Evolutionary conservation across 495 filamentous ascomycete genomes (phyloP).

Genomic region (Talaromyces wortmannii): DNA sequence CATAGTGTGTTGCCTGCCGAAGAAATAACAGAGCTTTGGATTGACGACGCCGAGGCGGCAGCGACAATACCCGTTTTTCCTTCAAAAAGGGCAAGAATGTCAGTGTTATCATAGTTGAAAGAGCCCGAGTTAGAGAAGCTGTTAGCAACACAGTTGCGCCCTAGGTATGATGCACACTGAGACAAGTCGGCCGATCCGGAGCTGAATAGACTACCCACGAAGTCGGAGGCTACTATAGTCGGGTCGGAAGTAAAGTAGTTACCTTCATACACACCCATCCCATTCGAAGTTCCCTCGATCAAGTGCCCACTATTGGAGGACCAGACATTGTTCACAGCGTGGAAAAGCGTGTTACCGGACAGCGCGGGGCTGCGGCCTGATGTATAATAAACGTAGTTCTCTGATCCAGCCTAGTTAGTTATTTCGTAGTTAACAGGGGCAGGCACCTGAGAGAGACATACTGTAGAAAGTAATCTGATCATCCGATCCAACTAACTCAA

Average conservation of each 20-base stretch:
- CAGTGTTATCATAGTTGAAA: not conserved
- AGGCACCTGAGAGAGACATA: too few relatives aligned
- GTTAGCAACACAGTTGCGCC: slow-evolving; percentile 21
- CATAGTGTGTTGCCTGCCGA: not conserved
- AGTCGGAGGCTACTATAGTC: slow-evolving; percentile 12
- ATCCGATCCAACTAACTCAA: slow-evolving; percentile 35
- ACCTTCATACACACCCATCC: slow-evolving; percentile 10
- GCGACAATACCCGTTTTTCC: not conserved
- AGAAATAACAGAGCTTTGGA: not conserved
- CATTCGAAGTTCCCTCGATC: slow-evolving; percentile 10
- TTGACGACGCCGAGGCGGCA: not conserved
- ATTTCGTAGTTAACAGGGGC: slow-evolving; percentile 26
- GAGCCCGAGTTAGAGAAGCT: slow-evolving; percentile 13
- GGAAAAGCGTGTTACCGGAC: slow-evolving; percentile 36
- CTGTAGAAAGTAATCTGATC: slow-evolving; percentile 30
- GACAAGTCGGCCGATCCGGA: slow-evolving; percentile 11
- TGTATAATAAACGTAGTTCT: slow-evolving; percentile 42
- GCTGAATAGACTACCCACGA: slow-evolving; percentile 16
- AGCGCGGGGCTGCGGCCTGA: slow-evolving; percentile 47
- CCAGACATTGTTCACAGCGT: slow-evolving; percentile 32
- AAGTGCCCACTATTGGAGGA: slow-evolving; percentile 26
- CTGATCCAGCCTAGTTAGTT: not conserved
- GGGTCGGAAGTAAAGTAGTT: slow-evolving; percentile 25
- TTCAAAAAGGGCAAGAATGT: not conserved
- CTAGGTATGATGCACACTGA: slow-evolving; percentile 17